These are phyloP conservation scores for Podaxis mareebaensis DNA, from an alignment of 768 basidiomycete genomes.

Conservation along the genomic window DNA sequence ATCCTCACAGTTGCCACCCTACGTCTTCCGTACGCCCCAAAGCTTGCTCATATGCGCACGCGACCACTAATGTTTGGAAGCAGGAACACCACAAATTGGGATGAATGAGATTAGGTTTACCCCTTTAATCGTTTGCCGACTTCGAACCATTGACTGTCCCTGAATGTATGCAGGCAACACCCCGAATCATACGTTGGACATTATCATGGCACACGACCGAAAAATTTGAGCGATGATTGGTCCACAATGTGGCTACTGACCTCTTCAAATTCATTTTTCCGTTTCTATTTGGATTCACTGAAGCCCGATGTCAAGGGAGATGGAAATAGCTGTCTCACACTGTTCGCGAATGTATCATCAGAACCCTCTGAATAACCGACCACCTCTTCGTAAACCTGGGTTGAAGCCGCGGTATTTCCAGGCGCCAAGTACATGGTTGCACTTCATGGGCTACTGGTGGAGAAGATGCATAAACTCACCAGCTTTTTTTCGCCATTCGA, in stretches of 20 bases:
- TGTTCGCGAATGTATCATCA: neutral
- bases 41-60: neutral
- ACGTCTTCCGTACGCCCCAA: neutral
- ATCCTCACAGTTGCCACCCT: too few relatives aligned
- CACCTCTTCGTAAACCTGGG: neutral
- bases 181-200: neutral
- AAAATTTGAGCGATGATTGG: constrained; percentile 9
- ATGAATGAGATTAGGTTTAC: neutral
- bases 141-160: neutral
- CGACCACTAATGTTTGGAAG: neutral
- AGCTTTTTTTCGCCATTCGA: neutral
- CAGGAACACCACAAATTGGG: too few relatives aligned
- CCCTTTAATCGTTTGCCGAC: neutral
- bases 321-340: neutral
- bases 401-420: neutral
- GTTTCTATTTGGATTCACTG: neutral
- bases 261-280: neutral
- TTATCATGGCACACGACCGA: constrained; percentile 10
- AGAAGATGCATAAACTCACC: neutral
- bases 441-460: neutral
- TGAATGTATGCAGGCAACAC: neutral
- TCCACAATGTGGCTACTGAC: neutral
- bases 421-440: neutral
- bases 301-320: neutral
- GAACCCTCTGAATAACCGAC: neutral